A percentile compares a stretch with the other conserved stretches of the same genome.
phyloP scores from a whole-genome alignment of 2,329 filamentous ascomycete species.

The Aspergillus phoenicis region DNA sequence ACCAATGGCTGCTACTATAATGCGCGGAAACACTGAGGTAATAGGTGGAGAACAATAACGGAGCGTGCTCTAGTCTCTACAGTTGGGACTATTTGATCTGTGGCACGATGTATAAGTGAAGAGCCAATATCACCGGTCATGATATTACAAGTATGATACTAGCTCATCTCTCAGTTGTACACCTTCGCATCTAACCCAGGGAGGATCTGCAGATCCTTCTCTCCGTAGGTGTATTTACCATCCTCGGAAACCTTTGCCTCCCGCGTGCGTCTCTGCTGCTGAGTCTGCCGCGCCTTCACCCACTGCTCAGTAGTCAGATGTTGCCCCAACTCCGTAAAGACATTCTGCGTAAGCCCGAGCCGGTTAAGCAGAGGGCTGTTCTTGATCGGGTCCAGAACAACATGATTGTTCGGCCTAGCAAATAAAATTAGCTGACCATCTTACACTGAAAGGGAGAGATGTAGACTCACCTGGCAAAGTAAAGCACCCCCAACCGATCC shows the following conservation, averaged over 20 bases:
- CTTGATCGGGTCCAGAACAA: conserved; percentile 41
- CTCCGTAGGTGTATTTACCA: conserved; percentile 39
- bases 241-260: conserved; percentile 39
- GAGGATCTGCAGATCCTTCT: conserved; percentile 46
- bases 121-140: accelerated
- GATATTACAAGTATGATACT: no score
- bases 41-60: no score
- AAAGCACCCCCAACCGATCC: conserved; percentile 48
- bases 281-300: conserved; percentile 45
- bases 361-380: conserved; percentile 43
- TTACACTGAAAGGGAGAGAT: neutral
- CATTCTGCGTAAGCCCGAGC: conserved; percentile 41
- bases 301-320: conserved; percentile 46
- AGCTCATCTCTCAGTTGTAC: conserved; percentile 32
- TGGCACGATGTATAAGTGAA: no score
- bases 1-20: no score
- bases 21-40: no score
- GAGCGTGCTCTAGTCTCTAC: no score
- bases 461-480: conserved; percentile 47
- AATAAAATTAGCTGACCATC: neutral
- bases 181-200: conserved; percentile 45
- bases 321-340: conserved; percentile 44
- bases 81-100: accelerated
- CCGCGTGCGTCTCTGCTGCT: conserved; percentile 45
- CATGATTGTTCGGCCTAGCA: conserved; percentile 45